A percentile compares a stretch with the other conserved stretches of the same genome.
Conservation (phyloP, 108 stramenopile species). For the Cyclostephanos invisitatus region DNA sequence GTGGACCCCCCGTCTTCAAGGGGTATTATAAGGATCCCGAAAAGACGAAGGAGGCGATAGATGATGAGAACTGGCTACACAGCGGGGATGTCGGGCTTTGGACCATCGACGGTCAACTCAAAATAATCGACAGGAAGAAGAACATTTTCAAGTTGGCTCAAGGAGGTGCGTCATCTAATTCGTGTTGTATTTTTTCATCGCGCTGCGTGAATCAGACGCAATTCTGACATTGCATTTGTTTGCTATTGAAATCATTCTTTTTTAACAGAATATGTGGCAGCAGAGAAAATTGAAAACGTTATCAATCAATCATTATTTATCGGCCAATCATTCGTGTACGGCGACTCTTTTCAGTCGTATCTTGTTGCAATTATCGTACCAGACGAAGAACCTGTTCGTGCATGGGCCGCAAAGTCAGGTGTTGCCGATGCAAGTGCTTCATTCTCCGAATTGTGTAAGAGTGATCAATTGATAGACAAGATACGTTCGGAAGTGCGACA, state of each 20-base stretch:
- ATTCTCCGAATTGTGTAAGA: conserved; percentile 77
- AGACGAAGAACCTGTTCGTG: conserved; percentile 84
- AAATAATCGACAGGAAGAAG: conserved; percentile 98
- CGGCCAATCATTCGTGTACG: conserved; percentile 93
- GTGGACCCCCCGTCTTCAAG: conserved; percentile 91
- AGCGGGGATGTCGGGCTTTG: conserved; percentile 98
- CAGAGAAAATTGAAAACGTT: conserved; percentile 98
- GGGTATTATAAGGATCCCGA: conserved; percentile 97
- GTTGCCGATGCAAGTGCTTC: conserved; percentile 40
- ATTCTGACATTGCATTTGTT: neutral
- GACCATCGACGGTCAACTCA: conserved; percentile 88
- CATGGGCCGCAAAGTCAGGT: conserved; percentile 43
- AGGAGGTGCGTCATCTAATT: conserved; percentile 64
- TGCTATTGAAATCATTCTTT: neutral
- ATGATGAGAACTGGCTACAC: conserved; percentile 93
- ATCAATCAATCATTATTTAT: conserved; percentile 76
- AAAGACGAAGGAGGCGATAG: conserved; percentile 91
- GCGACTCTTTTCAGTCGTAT: conserved; percentile 88
- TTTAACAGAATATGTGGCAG: conserved; percentile 81
- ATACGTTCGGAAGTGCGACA: conserved; percentile 69
- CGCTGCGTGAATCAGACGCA: neutral
- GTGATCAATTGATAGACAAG: conserved; percentile 52
- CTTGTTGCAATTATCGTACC: conserved; percentile 93
- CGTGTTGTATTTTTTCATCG: neutral
- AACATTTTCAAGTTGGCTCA: conserved; percentile 97